Conservation (phyloP, 2,329 filamentous ascomycete species). For the Aschersonia sp. region DNA sequence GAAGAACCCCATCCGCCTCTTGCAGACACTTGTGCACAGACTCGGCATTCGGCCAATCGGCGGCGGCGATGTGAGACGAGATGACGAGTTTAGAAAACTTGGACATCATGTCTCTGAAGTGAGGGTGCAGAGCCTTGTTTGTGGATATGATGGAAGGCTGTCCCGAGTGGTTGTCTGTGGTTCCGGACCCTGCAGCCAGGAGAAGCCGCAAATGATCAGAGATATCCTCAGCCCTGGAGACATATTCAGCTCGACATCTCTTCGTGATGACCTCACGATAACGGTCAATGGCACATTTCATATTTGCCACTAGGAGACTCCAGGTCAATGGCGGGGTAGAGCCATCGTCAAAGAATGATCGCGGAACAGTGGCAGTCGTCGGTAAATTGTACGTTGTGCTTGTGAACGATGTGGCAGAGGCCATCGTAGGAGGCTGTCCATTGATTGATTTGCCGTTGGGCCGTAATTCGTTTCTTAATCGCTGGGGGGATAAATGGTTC, state of each 20-base stretch:
- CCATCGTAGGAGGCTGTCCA: slow-evolving; percentile 35
- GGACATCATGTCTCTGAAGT: slow-evolving; percentile 99
- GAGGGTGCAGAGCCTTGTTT: slow-evolving; percentile 92
- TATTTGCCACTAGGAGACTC: slow-evolving; percentile 81
- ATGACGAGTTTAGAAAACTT: slow-evolving; percentile 98
- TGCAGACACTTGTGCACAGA: slow-evolving; percentile 90
- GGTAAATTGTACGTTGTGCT: slow-evolving; percentile 42
- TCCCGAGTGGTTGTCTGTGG: slow-evolving; percentile 95
- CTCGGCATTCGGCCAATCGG: slow-evolving; percentile 89
- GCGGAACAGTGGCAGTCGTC: slow-evolving; percentile 49
- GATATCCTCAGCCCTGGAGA: slow-evolving; percentile 90
- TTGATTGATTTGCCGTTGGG: slow-evolving; percentile 21
- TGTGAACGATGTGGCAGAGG: slow-evolving; percentile 48
- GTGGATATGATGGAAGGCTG: slow-evolving; percentile 99
- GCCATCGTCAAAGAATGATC: slow-evolving; percentile 86
- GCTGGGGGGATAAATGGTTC: slow-evolving; percentile 49
- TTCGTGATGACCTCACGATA: slow-evolving; percentile 84
- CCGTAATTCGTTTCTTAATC: slow-evolving; percentile 39
- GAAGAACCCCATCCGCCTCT: slow-evolving; percentile 90
- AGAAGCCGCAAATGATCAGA: slow-evolving; percentile 89
- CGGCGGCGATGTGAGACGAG: slow-evolving; percentile 92
- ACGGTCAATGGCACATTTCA: slow-evolving; percentile 77
- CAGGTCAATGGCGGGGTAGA: slow-evolving; percentile 69
- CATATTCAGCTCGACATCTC: slow-evolving; percentile 77
- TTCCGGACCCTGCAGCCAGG: slow-evolving; percentile 89